A percentile compares a stretch with the other conserved stretches of the same genome.
Conservation (phyloP, 345 rosid species). For the Rhizophora mangle region DNA sequence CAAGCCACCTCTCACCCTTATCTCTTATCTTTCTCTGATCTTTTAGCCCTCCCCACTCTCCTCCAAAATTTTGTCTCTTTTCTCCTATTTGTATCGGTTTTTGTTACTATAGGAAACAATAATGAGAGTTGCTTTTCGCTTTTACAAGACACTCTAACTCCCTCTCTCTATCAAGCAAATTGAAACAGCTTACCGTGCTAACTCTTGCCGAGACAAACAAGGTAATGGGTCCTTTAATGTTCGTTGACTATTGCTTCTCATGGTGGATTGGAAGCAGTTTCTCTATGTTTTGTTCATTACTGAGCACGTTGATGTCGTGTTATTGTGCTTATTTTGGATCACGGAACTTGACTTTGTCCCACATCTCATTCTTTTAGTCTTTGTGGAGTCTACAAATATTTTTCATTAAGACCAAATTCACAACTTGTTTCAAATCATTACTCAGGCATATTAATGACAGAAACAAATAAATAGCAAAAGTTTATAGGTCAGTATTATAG, state of each 20-base stretch:
- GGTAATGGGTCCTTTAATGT: neutral
- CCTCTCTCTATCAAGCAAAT: neutral
- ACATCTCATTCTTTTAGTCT: no score
- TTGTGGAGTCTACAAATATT: no score
- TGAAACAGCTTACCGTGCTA: slow-evolving; percentile 23
- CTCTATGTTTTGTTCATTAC: neutral
- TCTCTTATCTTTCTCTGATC: slow-evolving; percentile 24
- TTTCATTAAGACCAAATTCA: no score
- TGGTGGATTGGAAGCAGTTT: neutral
- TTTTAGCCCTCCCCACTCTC: slow-evolving; percentile 16
- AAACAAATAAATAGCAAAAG: no score
- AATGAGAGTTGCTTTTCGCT: no score
- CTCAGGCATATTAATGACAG: no score
- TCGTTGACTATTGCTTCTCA: neutral
- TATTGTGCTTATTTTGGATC: neutral
- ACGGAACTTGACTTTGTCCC: neutral
- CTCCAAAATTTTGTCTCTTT: neutral
- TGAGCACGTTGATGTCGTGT: neutral
- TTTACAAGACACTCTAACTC: neutral
- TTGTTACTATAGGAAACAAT: no score
- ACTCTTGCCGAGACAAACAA: slow-evolving; percentile 20
- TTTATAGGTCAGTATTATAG: no score
- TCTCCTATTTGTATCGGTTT: neutral
- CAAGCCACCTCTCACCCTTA: slow-evolving; percentile 25
- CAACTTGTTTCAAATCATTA: no score